phyloP scores from a whole-genome alignment of 352 stramenopile genomes.

The Elongisporangium anandrum region DNA sequence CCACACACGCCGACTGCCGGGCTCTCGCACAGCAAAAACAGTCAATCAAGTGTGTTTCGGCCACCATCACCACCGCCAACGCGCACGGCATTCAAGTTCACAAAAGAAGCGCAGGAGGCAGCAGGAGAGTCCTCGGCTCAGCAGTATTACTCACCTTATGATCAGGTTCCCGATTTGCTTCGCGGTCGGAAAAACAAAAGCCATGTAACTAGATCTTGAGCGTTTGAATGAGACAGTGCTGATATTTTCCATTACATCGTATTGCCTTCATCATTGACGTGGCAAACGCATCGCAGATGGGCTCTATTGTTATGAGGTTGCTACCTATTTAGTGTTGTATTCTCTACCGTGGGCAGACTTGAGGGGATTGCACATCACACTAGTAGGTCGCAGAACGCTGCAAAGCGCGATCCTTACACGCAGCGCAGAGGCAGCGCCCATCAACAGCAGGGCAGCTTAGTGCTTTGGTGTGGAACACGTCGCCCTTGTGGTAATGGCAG shows the following conservation, averaged over 20 bases:
- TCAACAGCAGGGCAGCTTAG: slow-evolving; percentile 77
- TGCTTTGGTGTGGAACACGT: slow-evolving; percentile 75
- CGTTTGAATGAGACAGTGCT: neutral
- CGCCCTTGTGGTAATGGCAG: slow-evolving; percentile 79
- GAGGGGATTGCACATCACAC: neutral
- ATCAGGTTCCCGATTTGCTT: slow-evolving; percentile 40
- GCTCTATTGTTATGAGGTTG: neutral
- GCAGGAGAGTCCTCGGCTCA: slow-evolving; percentile 22
- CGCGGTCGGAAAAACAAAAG: slow-evolving; percentile 46
- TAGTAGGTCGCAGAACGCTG: slow-evolving; percentile 49
- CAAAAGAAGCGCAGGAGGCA: slow-evolving; percentile 49
- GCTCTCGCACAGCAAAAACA: slow-evolving; percentile 16
- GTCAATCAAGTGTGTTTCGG: slow-evolving; percentile 43
- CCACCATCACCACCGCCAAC: slow-evolving; percentile 61
- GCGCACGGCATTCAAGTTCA: slow-evolving; percentile 70
- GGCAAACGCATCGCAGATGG: neutral
- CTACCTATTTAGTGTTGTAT: neutral
- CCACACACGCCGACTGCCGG: slow-evolving; percentile 17
- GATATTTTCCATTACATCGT: neutral
- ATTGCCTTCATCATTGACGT: too few relatives aligned
- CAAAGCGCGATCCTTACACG: slow-evolving; percentile 61
- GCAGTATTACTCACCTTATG: slow-evolving; percentile 69
- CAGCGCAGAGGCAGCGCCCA: slow-evolving; percentile 67
- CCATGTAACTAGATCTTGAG: neutral
- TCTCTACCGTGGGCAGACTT: neutral